Evolutionary conservation across 2,329 filamentous ascomycete species (phyloP).

Genomic region (Trichoderma sp.): DNA sequence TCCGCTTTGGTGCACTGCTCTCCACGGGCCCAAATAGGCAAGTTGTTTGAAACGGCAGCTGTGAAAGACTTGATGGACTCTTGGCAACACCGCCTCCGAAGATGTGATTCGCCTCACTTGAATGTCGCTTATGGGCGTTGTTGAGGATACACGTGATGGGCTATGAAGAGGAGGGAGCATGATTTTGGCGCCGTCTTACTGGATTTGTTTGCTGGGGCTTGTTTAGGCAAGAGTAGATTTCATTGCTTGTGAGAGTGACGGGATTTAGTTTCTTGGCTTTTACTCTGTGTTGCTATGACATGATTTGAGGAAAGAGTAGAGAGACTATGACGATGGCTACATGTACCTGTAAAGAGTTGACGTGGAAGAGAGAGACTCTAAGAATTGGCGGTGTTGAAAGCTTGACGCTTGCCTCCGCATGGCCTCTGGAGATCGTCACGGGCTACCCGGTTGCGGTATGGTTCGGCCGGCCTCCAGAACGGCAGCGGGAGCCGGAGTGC

Average conservation of each 20-base stretch:
- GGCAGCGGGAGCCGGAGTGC: not conserved
- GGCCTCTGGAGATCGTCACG: not conserved
- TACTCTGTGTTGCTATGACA: not conserved
- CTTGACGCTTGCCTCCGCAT: not conserved
- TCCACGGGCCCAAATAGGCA: not conserved
- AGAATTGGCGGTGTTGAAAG: not conserved
- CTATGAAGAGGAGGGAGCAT: not conserved
- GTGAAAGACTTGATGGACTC: not conserved
- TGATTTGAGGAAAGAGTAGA: not conserved
- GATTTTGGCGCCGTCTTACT: not conserved
- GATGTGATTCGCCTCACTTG: too few species aligned
- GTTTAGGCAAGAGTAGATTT: not conserved
- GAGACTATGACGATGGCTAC: not conserved
- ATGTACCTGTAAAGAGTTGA: not conserved
- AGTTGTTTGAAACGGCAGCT: conserved; percentile 12
- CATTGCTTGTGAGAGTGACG: not conserved
- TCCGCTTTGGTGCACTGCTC: not conserved
- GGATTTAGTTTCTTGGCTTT: not conserved
- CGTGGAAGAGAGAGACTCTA: not conserved
- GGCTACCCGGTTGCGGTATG: not conserved
- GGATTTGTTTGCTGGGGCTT: not conserved
- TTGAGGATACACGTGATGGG: not conserved
- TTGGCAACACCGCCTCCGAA: not conserved
- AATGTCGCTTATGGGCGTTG: not conserved
- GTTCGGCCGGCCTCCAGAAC: not conserved